A percentile compares a stretch with the other conserved stretches of the same genome.
These are phyloP conservation scores for Larix kaempferi DNA, from an alignment of 75 land plant species.

Conservation along the genomic window DNA sequence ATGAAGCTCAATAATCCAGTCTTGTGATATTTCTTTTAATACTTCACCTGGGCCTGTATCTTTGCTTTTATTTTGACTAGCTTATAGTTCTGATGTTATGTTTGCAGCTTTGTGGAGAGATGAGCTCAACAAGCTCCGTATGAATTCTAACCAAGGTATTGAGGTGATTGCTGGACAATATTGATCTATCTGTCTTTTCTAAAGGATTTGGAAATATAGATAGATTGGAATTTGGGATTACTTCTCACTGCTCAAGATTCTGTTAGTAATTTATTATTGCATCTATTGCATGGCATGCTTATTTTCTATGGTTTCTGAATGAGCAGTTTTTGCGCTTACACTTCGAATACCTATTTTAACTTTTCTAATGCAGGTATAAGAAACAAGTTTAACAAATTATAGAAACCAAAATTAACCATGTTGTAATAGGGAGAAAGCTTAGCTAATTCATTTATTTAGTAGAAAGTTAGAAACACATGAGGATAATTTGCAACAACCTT, in stretches of 20 bases:
- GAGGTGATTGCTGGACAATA: not conserved
- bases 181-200: not conserved
- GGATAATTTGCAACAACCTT: too few species aligned
- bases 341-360: not conserved
- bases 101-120: constrained; percentile 41
- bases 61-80: not conserved
- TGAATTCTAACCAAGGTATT: not conserved
- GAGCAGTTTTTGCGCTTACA: not conserved
- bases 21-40: not conserved
- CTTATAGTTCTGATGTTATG: not conserved
- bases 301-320: not conserved
- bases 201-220: not conserved
- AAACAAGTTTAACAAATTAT: not conserved
- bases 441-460: not conserved
- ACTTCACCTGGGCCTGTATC: not conserved
- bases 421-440: not conserved
- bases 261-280: not conserved
- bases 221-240: not conserved
- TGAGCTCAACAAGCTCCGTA: constrained; percentile 36
- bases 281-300: not conserved
- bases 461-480: not conserved
- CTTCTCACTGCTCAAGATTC: not conserved
- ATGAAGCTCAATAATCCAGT: not conserved
- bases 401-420: not conserved
- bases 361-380: not conserved